A percentile compares a stretch with the other conserved stretches of the same genome.
phyloP scores from a whole-genome alignment of 495 filamentous ascomycete species.

The Filosporella fistucella region DNA sequence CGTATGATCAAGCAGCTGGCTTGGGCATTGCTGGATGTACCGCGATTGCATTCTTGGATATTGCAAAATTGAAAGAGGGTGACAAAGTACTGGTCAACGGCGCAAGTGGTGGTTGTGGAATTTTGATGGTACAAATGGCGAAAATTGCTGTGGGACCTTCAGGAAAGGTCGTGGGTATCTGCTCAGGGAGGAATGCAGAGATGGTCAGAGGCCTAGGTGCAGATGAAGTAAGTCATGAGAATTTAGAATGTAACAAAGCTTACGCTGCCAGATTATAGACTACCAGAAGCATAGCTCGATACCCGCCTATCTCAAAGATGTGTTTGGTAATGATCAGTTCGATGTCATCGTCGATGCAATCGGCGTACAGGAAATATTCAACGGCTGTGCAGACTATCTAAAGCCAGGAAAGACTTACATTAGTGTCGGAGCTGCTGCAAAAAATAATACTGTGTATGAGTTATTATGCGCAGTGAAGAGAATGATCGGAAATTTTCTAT shows the following conservation, averaged over 20 bases:
- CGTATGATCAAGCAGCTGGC: conserved; percentile 27
- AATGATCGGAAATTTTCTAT: background rate
- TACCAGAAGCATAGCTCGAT: background rate
- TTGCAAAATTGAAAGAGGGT: conserved; percentile 21
- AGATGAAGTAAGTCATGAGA: conserved; percentile 3
- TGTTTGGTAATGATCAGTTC: background rate
- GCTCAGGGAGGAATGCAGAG: background rate
- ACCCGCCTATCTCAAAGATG: background rate
- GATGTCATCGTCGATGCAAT: background rate
- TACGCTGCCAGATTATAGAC: background rate
- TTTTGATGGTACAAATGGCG: conserved; percentile 33
- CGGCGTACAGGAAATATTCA: background rate
- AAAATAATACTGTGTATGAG: background rate
- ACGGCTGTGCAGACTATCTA: background rate
- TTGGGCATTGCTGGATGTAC: conserved; percentile 30
- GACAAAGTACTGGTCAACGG: conserved; percentile 33
- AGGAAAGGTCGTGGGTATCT: background rate
- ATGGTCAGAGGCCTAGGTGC: background rate
- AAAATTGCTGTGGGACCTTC: conserved; percentile 26
- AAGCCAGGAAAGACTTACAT: background rate
- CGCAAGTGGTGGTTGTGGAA: conserved; percentile 37
- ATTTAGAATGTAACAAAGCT: background rate
- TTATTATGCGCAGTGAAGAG: background rate
- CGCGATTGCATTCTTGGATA: conserved; percentile 26
- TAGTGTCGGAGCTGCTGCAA: background rate